Percentiles rank a stretch among this genome's conserved stretches.
These are phyloP conservation scores for Xylaria arbuscula DNA, from an alignment of 2,329 filamentous ascomycete species.

Conservation along the genomic window DNA sequence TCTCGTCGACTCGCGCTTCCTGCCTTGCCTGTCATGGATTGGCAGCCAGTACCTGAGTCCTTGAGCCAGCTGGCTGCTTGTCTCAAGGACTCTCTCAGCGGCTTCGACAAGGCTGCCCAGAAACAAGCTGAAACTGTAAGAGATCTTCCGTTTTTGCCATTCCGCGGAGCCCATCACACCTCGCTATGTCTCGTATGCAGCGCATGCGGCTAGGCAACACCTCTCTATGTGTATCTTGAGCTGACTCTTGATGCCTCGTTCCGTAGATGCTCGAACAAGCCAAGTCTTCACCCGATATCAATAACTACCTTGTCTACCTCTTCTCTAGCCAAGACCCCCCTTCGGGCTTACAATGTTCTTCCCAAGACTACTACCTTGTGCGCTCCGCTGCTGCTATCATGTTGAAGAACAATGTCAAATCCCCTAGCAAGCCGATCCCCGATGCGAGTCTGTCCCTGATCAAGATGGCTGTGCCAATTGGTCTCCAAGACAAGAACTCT, in stretches of 20 bases:
- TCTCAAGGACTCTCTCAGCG: constrained; percentile 91
- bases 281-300: constrained; percentile 88
- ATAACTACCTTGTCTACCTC: constrained; percentile 95
- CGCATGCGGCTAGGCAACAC: constrained; percentile 31
- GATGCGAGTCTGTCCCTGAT: constrained; percentile 79
- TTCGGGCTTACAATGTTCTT: constrained; percentile 67
- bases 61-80: constrained; percentile 89
- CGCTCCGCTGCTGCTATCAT: constrained; percentile 91
- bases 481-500: constrained; percentile 81
- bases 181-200: constrained; percentile 32
- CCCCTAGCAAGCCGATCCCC: constrained; percentile 79
- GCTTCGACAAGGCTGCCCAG: constrained; percentile 80
- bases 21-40: constrained; percentile 73
- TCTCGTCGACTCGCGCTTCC: constrained; percentile 5
- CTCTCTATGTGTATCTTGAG: constrained; percentile 11
- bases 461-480: constrained; percentile 79
- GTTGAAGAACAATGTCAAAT: constrained; percentile 92
- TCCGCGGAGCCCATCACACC: constrained; percentile 31
- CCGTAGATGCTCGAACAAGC: constrained; percentile 90
- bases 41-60: constrained; percentile 90
- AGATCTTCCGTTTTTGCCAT: constrained; percentile 28
- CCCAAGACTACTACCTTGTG: constrained; percentile 76
- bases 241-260: constrained; percentile 39
- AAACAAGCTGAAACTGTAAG: constrained; percentile 90
- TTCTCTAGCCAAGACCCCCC: constrained; percentile 78